Base-by-base conservation (phyloP, 1,284 basidiomycete genomes). In the Agaricales sp. region DNA sequence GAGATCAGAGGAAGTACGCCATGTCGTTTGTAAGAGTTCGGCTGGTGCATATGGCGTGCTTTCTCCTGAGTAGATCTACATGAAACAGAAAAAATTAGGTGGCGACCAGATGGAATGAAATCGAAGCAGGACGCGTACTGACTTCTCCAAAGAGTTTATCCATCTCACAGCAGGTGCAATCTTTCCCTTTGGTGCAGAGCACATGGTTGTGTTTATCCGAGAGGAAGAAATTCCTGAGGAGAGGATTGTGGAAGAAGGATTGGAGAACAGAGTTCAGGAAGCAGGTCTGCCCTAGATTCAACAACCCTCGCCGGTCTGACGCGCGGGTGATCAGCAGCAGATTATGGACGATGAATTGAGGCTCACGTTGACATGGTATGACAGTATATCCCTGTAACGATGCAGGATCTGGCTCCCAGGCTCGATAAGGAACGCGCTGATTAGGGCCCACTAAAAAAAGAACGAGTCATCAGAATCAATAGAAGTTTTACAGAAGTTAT, bases 231-330 rank as follows among this genome's bases (percentile, higher is more conserved):
- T 91, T 90, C 41, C 92, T 80, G 6, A 98, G 71, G 3, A 97
- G 71, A 0, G 94, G 94, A 58, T 97, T 99, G 65, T 93, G 89
- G 12, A 92, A 70, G 59, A 99, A 86, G n/a, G 82, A 80, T 65
- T 99, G 95, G 3, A 99, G 75, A 44, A 98, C 82, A 47, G 89
- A 91, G 54, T 92, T 95, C 61, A 99, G 74, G 67, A 93, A 98
- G 61, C 94, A 99, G 0, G 94, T 98, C 58, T 95, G 90, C 3
- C 92, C 91, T 4, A 97, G 81, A 62, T 97, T 97, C 43, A 96
- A 72, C 2, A 97, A 71, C 0, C 94, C 94, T 50, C 92, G 77
- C 8, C 90, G 82, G 49, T 82, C 90, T 89, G 55, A 8, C 11
- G 2, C 30, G 48, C 21, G 52, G 35, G 20, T 48, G 45, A 26